These are phyloP conservation scores for Aspergillus tubingensis DNA, from an alignment of 2,329 filamentous ascomycete species.

Conservation along the genomic window DNA sequence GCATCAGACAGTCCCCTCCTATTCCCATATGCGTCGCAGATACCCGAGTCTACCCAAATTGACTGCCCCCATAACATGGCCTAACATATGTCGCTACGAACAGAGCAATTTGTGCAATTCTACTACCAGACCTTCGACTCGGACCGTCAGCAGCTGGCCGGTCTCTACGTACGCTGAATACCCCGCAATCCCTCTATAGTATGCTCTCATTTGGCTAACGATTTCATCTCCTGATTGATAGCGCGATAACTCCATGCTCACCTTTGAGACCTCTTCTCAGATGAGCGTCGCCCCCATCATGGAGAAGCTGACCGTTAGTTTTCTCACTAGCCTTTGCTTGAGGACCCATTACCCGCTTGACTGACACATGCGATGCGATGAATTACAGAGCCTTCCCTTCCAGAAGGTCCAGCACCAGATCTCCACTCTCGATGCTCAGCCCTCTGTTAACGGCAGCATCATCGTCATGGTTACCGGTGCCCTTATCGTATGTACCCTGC, in stretches of 20 bases:
- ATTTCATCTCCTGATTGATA: conserved; percentile 39
- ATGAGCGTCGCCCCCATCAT: conserved; percentile 68
- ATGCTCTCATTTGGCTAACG: neutral
- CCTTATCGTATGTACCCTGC: conserved; percentile 66
- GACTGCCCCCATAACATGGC: neutral
- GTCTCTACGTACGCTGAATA: conserved; percentile 73
- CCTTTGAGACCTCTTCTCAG: conserved; percentile 74
- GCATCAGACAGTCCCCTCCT: neutral
- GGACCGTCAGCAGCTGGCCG: conserved; percentile 64
- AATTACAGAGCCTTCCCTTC: conserved; percentile 71
- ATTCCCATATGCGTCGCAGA: neutral
- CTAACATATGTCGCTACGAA: conserved; percentile 26
- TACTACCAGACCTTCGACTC: conserved; percentile 89
- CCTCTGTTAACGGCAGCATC: conserved; percentile 69
- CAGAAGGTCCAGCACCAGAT: conserved; percentile 77
- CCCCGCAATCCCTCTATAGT: neutral
- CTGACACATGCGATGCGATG: conserved; percentile 3
- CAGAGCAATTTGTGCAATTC: conserved; percentile 84
- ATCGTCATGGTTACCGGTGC: conserved; percentile 86
- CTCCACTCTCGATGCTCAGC: conserved; percentile 79
- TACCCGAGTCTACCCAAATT: neutral
- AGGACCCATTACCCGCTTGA: neutral
- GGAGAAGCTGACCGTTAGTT: conserved; percentile 76
- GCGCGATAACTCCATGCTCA: conserved; percentile 86
- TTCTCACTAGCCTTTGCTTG: neutral